A percentile compares a stretch with the other conserved stretches of the same genome.
phyloP scores from a whole-genome alignment of 495 filamentous ascomycete species.

The Friedmanniomyces endolithicus region DNA sequence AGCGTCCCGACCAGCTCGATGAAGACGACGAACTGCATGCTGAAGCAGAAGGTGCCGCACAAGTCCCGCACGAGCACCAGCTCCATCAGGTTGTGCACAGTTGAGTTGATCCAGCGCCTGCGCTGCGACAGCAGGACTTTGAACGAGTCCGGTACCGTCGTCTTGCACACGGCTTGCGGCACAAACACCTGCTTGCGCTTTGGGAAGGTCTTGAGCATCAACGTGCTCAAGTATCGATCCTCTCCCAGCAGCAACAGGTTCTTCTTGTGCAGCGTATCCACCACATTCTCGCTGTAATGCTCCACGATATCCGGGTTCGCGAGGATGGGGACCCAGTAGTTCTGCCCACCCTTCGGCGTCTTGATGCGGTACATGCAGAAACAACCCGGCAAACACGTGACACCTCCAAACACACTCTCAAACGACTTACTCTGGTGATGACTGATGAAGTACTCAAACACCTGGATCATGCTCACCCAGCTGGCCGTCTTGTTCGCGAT shows the following conservation, averaged over 20 bases:
- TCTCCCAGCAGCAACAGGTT: slow-evolving; percentile 90
- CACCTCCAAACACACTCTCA: slow-evolving; percentile 97
- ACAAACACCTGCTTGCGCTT: slow-evolving; percentile 99
- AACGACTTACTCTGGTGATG: slow-evolving; percentile 95
- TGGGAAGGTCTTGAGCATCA: slow-evolving; percentile 98
- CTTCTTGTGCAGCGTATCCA: slow-evolving; percentile 98
- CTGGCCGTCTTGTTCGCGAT: slow-evolving; percentile 93
- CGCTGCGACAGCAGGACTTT: slow-evolving; percentile 86
- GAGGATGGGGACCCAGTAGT: slow-evolving; percentile 98
- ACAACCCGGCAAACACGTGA: slow-evolving; percentile 96
- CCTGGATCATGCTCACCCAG: slow-evolving; percentile 98
- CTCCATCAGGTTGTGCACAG: slow-evolving; percentile 97
- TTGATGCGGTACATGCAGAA: slow-evolving; percentile 99
- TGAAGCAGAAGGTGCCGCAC: slow-evolving; percentile 99
- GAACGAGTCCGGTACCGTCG: slow-evolving; percentile 86
- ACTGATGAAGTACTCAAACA: slow-evolving; percentile 99
- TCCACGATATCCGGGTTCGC: slow-evolving; percentile 98
- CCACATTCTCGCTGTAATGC: slow-evolving; percentile 98
- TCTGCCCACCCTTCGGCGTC: slow-evolving; percentile 92
- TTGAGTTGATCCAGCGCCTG: slow-evolving; percentile 98
- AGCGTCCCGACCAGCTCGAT: slow-evolving; percentile 92
- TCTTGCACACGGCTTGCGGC: slow-evolving; percentile 97
- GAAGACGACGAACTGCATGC: slow-evolving; percentile 98
- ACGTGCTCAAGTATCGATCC: slow-evolving; percentile 89
- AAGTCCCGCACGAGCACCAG: slow-evolving; percentile 89